These are phyloP conservation scores for Nicotiana knightiana DNA, from an alignment of 257 asterid species.

Conservation along the genomic window DNA sequence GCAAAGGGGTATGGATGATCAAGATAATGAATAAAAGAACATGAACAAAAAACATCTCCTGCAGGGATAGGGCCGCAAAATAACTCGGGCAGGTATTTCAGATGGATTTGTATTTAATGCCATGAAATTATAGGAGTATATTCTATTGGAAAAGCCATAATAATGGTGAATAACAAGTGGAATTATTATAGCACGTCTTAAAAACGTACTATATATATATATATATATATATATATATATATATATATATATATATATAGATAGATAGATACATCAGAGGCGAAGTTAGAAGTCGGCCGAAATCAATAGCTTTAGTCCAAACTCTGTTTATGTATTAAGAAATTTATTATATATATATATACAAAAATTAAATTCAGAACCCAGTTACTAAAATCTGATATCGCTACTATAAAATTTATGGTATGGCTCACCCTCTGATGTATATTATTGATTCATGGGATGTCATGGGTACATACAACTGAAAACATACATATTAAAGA, in stretches of 20 bases:
- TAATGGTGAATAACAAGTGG: neutral
- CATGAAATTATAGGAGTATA: neutral
- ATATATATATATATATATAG: too few relatives aligned
- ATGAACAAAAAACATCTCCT: conserved; percentile 4
- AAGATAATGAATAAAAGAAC: neutral
- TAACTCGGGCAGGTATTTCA: neutral
- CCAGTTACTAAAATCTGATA: too few relatives aligned
- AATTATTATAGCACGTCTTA: neutral
- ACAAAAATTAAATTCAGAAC: too few relatives aligned
- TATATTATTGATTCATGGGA: neutral
- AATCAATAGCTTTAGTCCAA: too few relatives aligned
- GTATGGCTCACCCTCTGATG: neutral
- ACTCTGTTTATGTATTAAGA: too few relatives aligned
- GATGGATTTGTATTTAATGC: conserved; percentile 2
- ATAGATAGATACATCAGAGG: too few relatives aligned
- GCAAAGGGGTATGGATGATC: neutral
- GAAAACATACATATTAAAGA: neutral
- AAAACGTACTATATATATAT: neutral
- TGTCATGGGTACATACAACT: neutral
- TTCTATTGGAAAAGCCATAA: neutral
- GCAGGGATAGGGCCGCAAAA: neutral
- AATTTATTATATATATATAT: too few relatives aligned
- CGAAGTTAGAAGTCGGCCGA: too few relatives aligned
- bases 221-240: too few relatives aligned
- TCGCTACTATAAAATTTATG: too few relatives aligned